Conservation (phyloP, 2,329 filamentous ascomycete species). For the Penicillium expansum region DNA sequence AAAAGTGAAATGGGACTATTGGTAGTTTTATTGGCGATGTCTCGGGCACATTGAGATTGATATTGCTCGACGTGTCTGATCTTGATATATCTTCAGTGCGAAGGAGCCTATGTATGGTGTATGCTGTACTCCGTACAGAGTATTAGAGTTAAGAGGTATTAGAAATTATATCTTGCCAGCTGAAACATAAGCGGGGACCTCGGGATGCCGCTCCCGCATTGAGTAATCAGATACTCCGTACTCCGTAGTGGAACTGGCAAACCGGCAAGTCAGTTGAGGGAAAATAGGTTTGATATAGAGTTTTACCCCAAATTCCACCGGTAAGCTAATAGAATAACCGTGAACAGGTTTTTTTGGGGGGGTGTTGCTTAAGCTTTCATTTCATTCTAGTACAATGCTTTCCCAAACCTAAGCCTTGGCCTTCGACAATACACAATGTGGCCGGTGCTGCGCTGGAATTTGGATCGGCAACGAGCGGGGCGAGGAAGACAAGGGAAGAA, state of each 20-base stretch:
- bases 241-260: no score
- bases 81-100: no score
- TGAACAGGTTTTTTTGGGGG: not conserved
- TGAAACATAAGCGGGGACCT: not conserved
- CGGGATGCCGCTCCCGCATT: not conserved
- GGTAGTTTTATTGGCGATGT: no score
- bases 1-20: not conserved
- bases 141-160: not conserved
- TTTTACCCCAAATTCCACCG: not conserved
- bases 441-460: not conserved
- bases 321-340: not conserved
- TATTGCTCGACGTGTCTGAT: no score
- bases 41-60: not conserved
- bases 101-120: no score
- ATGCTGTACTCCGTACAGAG: no score
- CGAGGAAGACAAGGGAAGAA: not conserved
- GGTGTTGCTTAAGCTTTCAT: constrained; percentile 1
- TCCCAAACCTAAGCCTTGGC: not conserved
- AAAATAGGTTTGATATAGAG: not conserved
- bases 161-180: not conserved
- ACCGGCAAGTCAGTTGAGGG: no score
- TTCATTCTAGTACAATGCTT: not conserved
- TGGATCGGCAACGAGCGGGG: not conserved
- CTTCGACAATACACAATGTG: not conserved
- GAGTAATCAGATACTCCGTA: no score